phyloP scores from a whole-genome alignment of 2,329 filamentous ascomycete genomes.

The Monilinia fructigena region DNA sequence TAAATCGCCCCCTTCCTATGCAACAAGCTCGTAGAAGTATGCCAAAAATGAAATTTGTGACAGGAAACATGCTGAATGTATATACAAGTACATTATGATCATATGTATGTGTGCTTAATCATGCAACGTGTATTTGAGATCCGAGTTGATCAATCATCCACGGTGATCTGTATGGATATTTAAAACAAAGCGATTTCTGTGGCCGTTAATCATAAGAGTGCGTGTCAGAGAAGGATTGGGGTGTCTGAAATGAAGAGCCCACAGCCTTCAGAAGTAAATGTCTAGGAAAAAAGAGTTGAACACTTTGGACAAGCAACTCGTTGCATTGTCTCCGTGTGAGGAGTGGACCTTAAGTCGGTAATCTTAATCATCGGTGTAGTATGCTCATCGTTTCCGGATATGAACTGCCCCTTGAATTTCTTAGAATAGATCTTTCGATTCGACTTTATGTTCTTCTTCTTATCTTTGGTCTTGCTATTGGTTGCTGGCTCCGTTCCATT shows the following conservation, averaged over 20 bases:
- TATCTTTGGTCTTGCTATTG: constrained; percentile 27
- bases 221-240: neutral
- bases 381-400: constrained; percentile 21
- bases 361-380: constrained; percentile 29
- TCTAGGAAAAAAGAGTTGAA: constrained; percentile 30
- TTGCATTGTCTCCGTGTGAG: constrained; percentile 28
- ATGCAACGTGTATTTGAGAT: neutral
- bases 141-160: neutral
- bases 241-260: neutral
- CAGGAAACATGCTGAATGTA: neutral
- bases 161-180: neutral
- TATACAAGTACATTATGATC: neutral
- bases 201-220: constrained; percentile 10
- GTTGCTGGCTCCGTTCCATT: constrained; percentile 25
- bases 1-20: neutral
- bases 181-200: neutral
- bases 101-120: neutral
- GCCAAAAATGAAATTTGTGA: neutral
- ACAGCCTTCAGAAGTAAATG: neutral
- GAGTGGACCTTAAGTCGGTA: constrained; percentile 30
- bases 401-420: constrained; percentile 32
- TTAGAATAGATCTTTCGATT: constrained; percentile 29
- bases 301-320: constrained; percentile 35
- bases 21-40: neutral
- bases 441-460: constrained; percentile 16